Percentiles rank a stretch among this genome's conserved stretches.
These are phyloP conservation scores for Gastrolobium villosum DNA, from an alignment of 306 rosid species.

Conservation along the genomic window DNA sequence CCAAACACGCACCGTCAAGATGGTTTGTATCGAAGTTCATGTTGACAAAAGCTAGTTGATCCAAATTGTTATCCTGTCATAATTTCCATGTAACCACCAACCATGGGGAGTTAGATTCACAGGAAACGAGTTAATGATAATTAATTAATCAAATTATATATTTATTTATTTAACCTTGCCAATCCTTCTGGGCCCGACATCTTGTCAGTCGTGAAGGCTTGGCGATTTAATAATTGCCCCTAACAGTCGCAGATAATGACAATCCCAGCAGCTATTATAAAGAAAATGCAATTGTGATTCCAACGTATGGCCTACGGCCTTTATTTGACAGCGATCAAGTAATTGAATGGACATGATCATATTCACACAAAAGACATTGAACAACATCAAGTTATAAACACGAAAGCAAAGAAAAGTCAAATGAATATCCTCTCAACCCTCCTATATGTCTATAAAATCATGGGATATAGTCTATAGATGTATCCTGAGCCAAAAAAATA, in stretches of 20 bases:
- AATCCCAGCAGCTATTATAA: not conserved
- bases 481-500: too few relatives aligned
- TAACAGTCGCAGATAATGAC: not conserved
- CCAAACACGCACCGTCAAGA: not conserved
- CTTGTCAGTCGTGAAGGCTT: not conserved
- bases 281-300: constrained; percentile 17
- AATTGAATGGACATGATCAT: not conserved
- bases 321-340: constrained; percentile 2
- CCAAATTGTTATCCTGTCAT: not conserved
- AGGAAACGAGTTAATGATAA: not conserved
- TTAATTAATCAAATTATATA: not conserved
- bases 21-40: not conserved
- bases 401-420: not conserved
- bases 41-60: not conserved
- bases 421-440: not conserved
- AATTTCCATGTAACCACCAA: not conserved
- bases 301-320: constrained; percentile 27
- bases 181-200: not conserved
- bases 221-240: not conserved
- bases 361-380: not conserved
- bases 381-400: not conserved
- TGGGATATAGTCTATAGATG: not conserved
- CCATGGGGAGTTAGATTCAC: not conserved
- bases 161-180: not conserved
- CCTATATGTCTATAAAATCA: not conserved